Conservation (phyloP, 2,329 filamentous ascomycete genomes). For the Trichophyton mentagrophytes region DNA sequence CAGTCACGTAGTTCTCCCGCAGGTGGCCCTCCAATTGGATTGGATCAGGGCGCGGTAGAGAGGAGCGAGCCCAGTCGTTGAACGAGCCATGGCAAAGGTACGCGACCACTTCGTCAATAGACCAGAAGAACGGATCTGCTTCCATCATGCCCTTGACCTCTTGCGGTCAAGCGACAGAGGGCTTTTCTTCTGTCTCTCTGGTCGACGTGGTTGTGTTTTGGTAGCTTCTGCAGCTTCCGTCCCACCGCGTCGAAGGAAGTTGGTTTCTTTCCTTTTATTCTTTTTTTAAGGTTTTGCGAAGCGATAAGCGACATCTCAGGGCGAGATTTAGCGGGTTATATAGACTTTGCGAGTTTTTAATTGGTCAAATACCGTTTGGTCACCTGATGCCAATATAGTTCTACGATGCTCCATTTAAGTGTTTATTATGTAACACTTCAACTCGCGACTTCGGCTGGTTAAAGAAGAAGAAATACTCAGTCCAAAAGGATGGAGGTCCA, state of each 20-base stretch:
- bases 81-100: slow-evolving; percentile 48
- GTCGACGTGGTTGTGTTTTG: no score
- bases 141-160: neutral
- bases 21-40: slow-evolving; percentile 43
- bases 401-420: no score
- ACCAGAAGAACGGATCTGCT: slow-evolving; percentile 63
- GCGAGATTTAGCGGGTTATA: neutral
- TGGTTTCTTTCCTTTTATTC: neutral
- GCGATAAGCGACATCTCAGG: neutral
- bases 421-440: no score
- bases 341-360: neutral
- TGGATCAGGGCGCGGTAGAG: slow-evolving; percentile 31
- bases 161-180: neutral
- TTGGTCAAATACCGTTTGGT: neutral
- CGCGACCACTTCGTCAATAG: slow-evolving; percentile 50
- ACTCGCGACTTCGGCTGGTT: no score
- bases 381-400: no score
- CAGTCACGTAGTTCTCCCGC: slow-evolving; percentile 51
- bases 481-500: no score
- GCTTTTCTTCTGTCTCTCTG: neutral
- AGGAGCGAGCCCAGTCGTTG: slow-evolving; percentile 29
- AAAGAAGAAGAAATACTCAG: no score
- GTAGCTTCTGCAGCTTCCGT: neutral
- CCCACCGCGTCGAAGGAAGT: neutral
- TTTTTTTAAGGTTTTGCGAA: neutral